A percentile compares a stretch with the other conserved stretches of the same genome.
These are phyloP conservation scores for Zea luxurians DNA, from an alignment of 176 grass and related monocot genomes.

Conservation along the genomic window DNA sequence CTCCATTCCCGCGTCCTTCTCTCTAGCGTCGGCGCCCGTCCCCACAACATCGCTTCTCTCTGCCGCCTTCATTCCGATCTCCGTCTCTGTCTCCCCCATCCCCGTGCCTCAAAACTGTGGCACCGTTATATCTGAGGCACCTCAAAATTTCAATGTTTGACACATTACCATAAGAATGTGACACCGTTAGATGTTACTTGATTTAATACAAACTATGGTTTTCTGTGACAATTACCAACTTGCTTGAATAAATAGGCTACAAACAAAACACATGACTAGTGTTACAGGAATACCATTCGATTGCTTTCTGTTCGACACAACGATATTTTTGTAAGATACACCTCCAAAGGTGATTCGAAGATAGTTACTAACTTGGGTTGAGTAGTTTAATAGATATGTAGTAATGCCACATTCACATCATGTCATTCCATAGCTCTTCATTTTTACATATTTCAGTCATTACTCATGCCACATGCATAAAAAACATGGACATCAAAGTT, in stretches of 20 bases:
- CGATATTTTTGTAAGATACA: background rate
- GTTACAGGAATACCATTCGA: background rate
- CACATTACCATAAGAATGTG: background rate
- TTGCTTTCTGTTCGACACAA: background rate
- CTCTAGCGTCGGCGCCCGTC: no score
- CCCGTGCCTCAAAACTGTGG: no score
- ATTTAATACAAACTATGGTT: background rate
- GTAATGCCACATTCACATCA: background rate
- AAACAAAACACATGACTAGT: constrained; percentile 9
- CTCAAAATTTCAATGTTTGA: background rate
- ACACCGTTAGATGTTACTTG: background rate
- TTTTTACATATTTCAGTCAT: background rate
- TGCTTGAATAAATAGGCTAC: background rate
- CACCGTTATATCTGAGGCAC: background rate
- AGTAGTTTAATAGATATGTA: constrained; percentile 5
- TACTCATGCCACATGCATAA: background rate
- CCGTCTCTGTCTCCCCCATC: no score
- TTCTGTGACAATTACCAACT: background rate
- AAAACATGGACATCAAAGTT: background rate
- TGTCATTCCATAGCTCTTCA: background rate
- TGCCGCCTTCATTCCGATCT: no score
- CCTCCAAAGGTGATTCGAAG: background rate
- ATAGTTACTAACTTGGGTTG: background rate
- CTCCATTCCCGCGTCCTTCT: no score
- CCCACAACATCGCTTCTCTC: no score